Conservation (phyloP, 306 rosid species). For the Malus fusca region DNA sequence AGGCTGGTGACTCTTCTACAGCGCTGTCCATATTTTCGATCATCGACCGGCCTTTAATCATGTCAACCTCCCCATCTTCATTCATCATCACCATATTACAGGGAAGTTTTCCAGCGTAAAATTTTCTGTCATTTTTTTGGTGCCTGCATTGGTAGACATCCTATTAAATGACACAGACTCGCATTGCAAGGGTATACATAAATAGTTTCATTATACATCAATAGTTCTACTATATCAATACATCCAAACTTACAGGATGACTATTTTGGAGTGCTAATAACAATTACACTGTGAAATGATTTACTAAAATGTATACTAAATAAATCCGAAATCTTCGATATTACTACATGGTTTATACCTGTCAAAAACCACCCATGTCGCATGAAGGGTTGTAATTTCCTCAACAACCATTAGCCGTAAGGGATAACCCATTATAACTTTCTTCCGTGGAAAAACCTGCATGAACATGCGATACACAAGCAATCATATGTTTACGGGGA, state of each 20-base stretch:
- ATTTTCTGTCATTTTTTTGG: constrained; percentile 28
- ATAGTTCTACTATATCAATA: not conserved
- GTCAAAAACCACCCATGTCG: constrained; percentile 46
- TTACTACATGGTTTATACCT: constrained; percentile 14
- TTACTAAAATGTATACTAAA: too few species aligned
- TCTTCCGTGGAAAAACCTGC: constrained; percentile 48
- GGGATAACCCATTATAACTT: constrained; percentile 53
- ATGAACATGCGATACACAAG: not conserved
- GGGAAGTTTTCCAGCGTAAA: constrained; percentile 31
- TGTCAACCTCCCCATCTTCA: constrained; percentile 38
- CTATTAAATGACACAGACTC: not conserved
- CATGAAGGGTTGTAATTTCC: constrained; percentile 33
- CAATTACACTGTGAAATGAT: too few species aligned
- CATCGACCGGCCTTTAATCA: constrained; percentile 24
- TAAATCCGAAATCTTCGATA: not conserved
- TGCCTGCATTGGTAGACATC: constrained; percentile 25
- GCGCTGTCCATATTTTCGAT: constrained; percentile 1
- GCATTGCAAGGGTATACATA: not conserved
- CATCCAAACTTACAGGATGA: not conserved
- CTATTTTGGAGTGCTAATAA: too few species aligned
- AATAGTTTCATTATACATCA: not conserved
- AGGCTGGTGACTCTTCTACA: constrained; percentile 5
- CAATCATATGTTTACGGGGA: not conserved
- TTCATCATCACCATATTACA: constrained; percentile 49
- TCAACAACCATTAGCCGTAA: constrained; percentile 21